Conservation (phyloP, 768 basidiomycete genomes). For the Boletus sensibilis region DNA sequence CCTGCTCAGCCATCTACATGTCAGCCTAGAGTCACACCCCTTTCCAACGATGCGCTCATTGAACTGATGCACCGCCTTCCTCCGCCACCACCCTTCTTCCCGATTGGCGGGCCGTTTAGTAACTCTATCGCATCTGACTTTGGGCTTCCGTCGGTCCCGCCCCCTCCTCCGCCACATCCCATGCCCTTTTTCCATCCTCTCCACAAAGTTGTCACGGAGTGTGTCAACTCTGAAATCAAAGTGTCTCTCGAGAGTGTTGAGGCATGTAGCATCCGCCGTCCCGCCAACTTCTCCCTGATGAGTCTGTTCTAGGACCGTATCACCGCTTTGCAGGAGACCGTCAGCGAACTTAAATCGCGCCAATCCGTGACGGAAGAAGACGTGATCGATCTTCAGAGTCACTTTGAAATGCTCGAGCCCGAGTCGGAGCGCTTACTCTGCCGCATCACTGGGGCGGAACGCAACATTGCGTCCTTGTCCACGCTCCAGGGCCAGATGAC, state of each 20-base stretch:
- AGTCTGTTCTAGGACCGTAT: constrained; percentile 24
- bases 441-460: constrained; percentile 28
- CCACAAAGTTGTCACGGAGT: constrained; percentile 18
- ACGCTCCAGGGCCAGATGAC: constrained; percentile 26
- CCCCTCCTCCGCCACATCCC: constrained; percentile 4
- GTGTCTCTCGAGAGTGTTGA: constrained; percentile 23
- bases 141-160: constrained; percentile 18
- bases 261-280: constrained; percentile 4
- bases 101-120: constrained; percentile 19
- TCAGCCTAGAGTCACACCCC: constrained; percentile 15
- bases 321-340: constrained; percentile 16
- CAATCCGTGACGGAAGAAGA: constrained; percentile 31
- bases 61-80: constrained; percentile 22
- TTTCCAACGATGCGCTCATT: constrained; percentile 6
- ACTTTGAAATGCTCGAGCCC: constrained; percentile 40
- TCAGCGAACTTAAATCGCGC: constrained; percentile 23
- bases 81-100: constrained; percentile 18
- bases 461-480: constrained; percentile 33
- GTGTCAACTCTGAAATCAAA: constrained; percentile 23
- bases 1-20: background rate
- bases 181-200: constrained; percentile 15
- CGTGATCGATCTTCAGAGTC: constrained; percentile 33
- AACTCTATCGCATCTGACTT: constrained; percentile 20
- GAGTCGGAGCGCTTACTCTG: constrained; percentile 31
- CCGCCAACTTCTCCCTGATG: background rate